phyloP scores from a whole-genome alignment of 2,329 filamentous ascomycete genomes.

The Sarocladium oryzae region DNA sequence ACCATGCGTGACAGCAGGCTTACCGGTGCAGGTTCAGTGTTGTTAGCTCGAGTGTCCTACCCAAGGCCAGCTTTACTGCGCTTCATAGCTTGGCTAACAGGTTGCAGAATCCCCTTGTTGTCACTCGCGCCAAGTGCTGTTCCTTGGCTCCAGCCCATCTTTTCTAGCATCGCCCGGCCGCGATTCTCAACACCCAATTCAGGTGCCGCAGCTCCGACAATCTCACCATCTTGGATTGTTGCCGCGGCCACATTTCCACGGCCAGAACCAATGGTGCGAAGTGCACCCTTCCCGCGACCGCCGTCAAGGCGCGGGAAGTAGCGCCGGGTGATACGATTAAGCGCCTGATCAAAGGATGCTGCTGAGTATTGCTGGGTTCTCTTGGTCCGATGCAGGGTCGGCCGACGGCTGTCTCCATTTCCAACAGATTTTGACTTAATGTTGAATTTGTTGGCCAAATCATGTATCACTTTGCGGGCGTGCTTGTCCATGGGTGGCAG shows the following conservation, averaged over 20 bases:
- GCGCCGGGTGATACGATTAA: constrained; percentile 40
- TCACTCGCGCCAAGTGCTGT: constrained; percentile 74
- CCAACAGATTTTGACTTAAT: constrained; percentile 82
- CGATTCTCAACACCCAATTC: constrained; percentile 79
- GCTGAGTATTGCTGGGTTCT: constrained; percentile 58
- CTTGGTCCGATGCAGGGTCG: constrained; percentile 68
- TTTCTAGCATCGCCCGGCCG: constrained; percentile 82
- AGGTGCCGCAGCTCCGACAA: constrained; percentile 78
- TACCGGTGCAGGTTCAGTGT: too few species aligned
- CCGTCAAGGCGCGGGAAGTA: constrained; percentile 49
- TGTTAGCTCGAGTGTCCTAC: constrained; percentile 20
- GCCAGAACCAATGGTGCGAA: not conserved
- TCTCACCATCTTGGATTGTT: constrained; percentile 73
- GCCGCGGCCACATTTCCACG: constrained; percentile 30
- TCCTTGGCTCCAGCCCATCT: constrained; percentile 93
- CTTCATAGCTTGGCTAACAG: constrained; percentile 83
- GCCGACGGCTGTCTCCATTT: constrained; percentile 64
- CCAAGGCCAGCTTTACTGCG: constrained; percentile 78
- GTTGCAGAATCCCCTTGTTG: constrained; percentile 83
- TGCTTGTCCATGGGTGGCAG: constrained; percentile 80
- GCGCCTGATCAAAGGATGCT: constrained; percentile 42
- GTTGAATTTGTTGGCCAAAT: constrained; percentile 66
- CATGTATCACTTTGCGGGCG: constrained; percentile 72
- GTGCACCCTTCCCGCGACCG: not conserved
- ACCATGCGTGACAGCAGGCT: too few species aligned